Percentiles rank a stretch among this genome's conserved stretches.
These are phyloP conservation scores for Fusarium nisikadoi DNA, from an alignment of 2,329 filamentous ascomycete genomes.

Conservation along the genomic window DNA sequence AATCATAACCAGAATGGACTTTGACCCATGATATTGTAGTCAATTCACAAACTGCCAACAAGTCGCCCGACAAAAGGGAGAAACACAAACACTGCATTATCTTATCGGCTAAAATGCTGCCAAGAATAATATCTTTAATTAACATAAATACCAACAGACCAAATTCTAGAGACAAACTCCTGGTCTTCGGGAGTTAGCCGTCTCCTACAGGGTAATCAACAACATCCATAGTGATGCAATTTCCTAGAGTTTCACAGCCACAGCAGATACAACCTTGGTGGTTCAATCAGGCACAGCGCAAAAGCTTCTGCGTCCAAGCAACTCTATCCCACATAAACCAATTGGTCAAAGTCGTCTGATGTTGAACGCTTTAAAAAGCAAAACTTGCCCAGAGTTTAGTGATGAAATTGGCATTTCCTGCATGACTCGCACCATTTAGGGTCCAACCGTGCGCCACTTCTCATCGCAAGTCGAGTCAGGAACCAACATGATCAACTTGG, in stretches of 20 bases:
- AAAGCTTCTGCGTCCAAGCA: neutral
- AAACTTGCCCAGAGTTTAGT: neutral
- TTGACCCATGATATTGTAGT: too few relatives aligned
- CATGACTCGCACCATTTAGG: neutral
- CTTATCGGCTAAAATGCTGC: rapidly evolving
- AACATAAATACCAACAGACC: rapidly evolving
- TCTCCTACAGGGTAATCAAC: rapidly evolving
- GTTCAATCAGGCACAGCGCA: neutral
- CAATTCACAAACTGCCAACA: too few relatives aligned
- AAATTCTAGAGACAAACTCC: rapidly evolving
- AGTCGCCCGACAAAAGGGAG: rapidly evolving
- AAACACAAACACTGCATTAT: rapidly evolving
- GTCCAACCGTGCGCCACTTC: neutral
- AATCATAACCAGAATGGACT: rapidly evolving
- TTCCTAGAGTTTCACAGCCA: neutral
- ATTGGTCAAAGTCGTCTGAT: neutral
- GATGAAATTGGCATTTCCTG: neutral
- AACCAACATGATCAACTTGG: neutral
- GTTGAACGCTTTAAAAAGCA: neutral
- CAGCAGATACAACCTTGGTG: neutral
- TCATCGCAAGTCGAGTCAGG: neutral
- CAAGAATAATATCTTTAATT: rapidly evolving
- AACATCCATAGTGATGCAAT: neutral
- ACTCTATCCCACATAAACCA: neutral
- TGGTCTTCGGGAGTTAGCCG: neutral